Base-by-base conservation (phyloP, 2,329 filamentous ascomycete genomes). In the Davidsoniella virescens region DNA sequence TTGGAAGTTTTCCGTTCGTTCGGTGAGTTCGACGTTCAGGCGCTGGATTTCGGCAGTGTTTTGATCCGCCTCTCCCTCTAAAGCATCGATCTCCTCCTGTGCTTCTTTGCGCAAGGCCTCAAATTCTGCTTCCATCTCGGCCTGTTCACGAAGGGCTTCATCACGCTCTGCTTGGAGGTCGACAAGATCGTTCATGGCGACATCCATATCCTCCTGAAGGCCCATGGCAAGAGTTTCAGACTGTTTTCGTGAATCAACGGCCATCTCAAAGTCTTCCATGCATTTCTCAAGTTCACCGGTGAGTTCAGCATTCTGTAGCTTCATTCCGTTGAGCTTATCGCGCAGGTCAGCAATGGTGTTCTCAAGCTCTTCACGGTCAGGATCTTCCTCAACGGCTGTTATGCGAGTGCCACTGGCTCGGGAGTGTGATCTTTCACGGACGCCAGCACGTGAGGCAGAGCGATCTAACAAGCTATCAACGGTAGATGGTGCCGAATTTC, bases 391-490 rank as follows among this genome's bases (percentile, higher is more conserved):
- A 5, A 61, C 63, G 45, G 69, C 67, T 1, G 82, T 83, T n/a
- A 72, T 70, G 18, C 78, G 72, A 1, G 81, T 82, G 51, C 76
- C 80, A 60, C 86, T 93, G 6, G 74, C 75, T 25, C 86, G 73
- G 3, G 87, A 94, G 17, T 76, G 76, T 1, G 87, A 79, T 50
- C 88, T 75, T 53, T 80, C 76, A 55, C 82, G 74, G 1, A 62
- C 69, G 4, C 78, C 76, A 8, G 87, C 81, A 40, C 90, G 80
- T 3, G 90, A 95, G 10, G 88, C 87, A 0, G 90, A 95, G n/a
- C 92, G 79, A 54, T 96, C 92, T 29, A 96, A 76, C 41, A 96
- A 83, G 61, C 87, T 94, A 61, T 96, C 92, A 5, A 90, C 80
- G 1, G 87, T 77, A 0, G 76, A 78, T 0, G 74, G 71, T 1